These are phyloP conservation scores for Boletus subcaerulescens DNA, from an alignment of 768 basidiomycete genomes.

Conservation along the genomic window DNA sequence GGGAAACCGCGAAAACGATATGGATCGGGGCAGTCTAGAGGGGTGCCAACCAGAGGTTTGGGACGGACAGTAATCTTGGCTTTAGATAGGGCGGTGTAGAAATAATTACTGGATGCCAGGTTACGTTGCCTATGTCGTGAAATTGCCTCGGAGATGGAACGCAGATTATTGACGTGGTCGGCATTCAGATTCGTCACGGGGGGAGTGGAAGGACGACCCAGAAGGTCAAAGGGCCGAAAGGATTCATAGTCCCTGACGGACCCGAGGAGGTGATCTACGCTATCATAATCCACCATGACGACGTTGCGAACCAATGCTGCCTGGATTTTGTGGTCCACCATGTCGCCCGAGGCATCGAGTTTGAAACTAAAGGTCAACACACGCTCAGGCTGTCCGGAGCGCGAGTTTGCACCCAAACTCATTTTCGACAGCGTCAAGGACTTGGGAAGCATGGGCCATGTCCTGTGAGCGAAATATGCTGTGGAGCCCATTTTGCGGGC, in stretches of 20 bases:
- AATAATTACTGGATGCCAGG: conserved; percentile 19
- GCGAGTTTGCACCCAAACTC: conserved; percentile 42
- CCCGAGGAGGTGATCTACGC: conserved; percentile 55
- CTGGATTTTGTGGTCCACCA: conserved; percentile 66
- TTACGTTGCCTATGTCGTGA: conserved; percentile 24
- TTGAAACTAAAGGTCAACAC: conserved; percentile 82
- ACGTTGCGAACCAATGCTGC: conserved; percentile 76
- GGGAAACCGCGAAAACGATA: conserved; percentile 50
- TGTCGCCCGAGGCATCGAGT: conserved; percentile 56
- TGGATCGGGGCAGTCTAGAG: conserved; percentile 27
- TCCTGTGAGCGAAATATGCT: conserved; percentile 62
- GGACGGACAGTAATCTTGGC: conserved; percentile 28
- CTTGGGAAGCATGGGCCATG: conserved; percentile 72
- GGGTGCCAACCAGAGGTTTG: conserved; percentile 33
- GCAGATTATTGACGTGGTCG: conserved; percentile 29
- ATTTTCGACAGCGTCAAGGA: conserved; percentile 47
- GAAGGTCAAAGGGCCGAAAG: conserved; percentile 22
- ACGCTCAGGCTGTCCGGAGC: conserved; percentile 41
- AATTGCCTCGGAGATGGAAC: conserved; percentile 29
- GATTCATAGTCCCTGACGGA: conserved; percentile 6
- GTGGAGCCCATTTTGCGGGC: conserved; percentile 55
- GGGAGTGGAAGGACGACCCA: background rate
- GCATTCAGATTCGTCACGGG: conserved; percentile 7
- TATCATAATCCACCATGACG: conserved; percentile 58
- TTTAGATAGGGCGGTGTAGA: conserved; percentile 25